These are phyloP conservation scores for Phaeotremella fagi DNA, from an alignment of 768 basidiomycete genomes.

Conservation along the genomic window DNA sequence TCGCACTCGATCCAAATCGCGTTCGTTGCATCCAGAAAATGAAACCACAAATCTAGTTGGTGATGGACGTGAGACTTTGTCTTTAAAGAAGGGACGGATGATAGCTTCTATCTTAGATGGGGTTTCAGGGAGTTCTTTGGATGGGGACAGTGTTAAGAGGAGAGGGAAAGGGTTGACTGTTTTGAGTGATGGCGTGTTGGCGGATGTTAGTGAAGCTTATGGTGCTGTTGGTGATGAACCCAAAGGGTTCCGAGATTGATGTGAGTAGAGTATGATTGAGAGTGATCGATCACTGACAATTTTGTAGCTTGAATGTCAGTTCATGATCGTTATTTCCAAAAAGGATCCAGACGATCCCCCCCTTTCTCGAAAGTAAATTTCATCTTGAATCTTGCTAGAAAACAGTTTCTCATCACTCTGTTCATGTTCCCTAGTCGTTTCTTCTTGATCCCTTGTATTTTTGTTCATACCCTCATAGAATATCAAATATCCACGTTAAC, in stretches of 20 bases:
- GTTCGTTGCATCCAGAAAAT: not conserved
- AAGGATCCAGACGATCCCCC: too few relatives aligned
- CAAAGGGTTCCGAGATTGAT: conserved; percentile 28
- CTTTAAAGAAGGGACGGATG: conserved; percentile 31
- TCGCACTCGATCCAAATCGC: conserved; percentile 29
- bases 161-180: conserved; percentile 3
- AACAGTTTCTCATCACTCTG: too few relatives aligned
- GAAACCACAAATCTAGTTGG: too few relatives aligned
- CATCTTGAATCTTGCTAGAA: too few relatives aligned
- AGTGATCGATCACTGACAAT: not conserved
- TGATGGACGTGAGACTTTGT: conserved; percentile 25
- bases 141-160: not conserved
- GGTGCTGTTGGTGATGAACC: conserved; percentile 40
- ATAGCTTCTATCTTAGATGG: conserved; percentile 9
- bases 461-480: too few relatives aligned
- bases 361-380: too few relatives aligned
- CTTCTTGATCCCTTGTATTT: too few relatives aligned
- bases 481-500: too few relatives aligned
- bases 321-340: too few relatives aligned
- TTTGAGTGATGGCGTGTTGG: conserved; percentile 24
- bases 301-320: not conserved
- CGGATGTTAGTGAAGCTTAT: conserved; percentile 44
- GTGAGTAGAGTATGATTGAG: not conserved
- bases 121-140: not conserved
- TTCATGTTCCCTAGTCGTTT: too few relatives aligned